Conservation (phyloP, 23 red algal genomes). For the Gracilariopsis chorda region DNA sequence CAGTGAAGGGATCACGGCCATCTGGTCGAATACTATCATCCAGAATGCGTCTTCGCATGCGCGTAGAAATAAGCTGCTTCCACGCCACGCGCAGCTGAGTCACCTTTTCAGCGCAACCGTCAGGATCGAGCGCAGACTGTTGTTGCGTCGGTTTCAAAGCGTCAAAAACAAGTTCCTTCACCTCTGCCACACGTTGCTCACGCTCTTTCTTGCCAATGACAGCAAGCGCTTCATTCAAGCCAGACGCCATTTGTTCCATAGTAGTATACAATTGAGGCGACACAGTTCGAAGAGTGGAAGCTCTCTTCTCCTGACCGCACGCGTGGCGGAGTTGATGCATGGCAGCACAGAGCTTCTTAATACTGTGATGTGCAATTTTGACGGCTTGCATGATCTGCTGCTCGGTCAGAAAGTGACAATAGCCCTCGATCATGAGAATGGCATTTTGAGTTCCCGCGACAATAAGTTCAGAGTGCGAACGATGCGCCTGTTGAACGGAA, state of each 20-base stretch:
- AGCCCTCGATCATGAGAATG: slow-evolving; percentile 91
- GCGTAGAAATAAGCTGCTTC: slow-evolving; percentile 70
- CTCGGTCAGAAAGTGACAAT: slow-evolving; percentile 79
- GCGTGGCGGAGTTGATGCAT: slow-evolving; percentile 61
- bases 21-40: slow-evolving; percentile 68
- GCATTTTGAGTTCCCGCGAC: slow-evolving; percentile 75
- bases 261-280: not conserved
- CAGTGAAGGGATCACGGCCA: slow-evolving; percentile 58
- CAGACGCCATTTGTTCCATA: slow-evolving; percentile 24
- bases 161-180: slow-evolving; percentile 55
- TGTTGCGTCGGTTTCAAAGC: not conserved
- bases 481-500: slow-evolving; percentile 19
- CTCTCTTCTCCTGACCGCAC: slow-evolving; percentile 43
- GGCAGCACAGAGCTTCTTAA: slow-evolving; percentile 65
- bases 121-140: slow-evolving; percentile 19
- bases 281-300: not conserved
- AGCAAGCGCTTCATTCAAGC: slow-evolving; percentile 50
- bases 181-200: slow-evolving; percentile 43
- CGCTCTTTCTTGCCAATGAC: slow-evolving; percentile 71
- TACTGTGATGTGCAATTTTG: slow-evolving; percentile 59
- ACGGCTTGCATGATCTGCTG: slow-evolving; percentile 65
- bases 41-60: slow-evolving; percentile 72
- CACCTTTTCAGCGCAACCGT: slow-evolving; percentile 2
- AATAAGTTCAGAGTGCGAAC: slow-evolving; percentile 61
- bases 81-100: slow-evolving; percentile 64